These are phyloP conservation scores for Monilinia aucupariae DNA, from an alignment of 2,329 filamentous ascomycete genomes.

Conservation along the genomic window DNA sequence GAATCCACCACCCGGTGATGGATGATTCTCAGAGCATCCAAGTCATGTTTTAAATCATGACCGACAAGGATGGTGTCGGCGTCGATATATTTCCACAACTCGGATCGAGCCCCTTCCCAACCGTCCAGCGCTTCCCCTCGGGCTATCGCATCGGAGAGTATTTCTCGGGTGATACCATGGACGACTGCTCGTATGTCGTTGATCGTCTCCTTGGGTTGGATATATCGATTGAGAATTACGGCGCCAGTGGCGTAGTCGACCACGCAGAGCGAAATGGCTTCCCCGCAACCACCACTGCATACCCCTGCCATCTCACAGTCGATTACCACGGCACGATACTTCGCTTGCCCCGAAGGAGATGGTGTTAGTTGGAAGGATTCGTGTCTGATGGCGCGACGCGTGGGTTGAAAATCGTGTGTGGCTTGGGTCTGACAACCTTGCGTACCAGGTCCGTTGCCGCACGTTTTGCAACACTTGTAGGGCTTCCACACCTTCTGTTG, in stretches of 20 bases:
- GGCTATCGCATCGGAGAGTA: constrained; percentile 34
- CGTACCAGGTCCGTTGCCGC: background rate
- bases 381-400: constrained; percentile 17
- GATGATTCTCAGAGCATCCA: constrained; percentile 40
- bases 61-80: constrained; percentile 44
- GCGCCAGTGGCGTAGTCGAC: constrained; percentile 45
- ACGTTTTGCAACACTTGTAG: constrained; percentile 21
- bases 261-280: constrained; percentile 38
- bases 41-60: constrained; percentile 43
- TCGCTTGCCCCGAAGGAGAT: constrained; percentile 14
- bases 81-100: constrained; percentile 41
- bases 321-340: constrained; percentile 38
- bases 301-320: constrained; percentile 47
- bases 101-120: constrained; percentile 41
- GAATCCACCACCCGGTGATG: constrained; percentile 44
- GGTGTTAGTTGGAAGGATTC: constrained; percentile 20
- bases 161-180: constrained; percentile 38
- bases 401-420: constrained; percentile 21
- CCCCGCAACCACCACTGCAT: constrained; percentile 27
- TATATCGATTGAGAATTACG: constrained; percentile 41
- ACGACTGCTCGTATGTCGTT: constrained; percentile 38
- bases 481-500: constrained; percentile 17
- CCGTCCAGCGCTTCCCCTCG: constrained; percentile 36
- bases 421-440: constrained; percentile 19
- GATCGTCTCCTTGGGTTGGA: constrained; percentile 37